A percentile compares a stretch with the other conserved stretches of the same genome.
Evolutionary conservation across 495 filamentous ascomycete species (phyloP).

Genomic region (Penicillium steckii): DNA sequence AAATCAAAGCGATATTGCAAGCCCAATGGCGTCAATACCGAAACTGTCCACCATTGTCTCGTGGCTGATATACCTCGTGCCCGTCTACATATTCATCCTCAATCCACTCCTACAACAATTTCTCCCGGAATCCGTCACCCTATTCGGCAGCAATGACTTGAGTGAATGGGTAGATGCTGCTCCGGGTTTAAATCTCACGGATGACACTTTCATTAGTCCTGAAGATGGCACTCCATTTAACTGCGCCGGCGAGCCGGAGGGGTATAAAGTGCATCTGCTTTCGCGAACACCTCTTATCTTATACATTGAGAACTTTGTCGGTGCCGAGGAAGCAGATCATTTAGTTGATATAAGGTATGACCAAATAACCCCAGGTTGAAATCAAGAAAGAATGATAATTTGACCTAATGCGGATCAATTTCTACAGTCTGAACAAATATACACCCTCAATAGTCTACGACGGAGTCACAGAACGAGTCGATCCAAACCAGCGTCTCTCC

Average conservation of each 20-base stretch:
- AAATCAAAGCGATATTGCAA: background rate
- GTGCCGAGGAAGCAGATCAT: conserved; percentile 45
- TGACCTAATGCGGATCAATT: background rate
- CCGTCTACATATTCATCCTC: conserved; percentile 38
- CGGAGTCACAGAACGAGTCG: conserved; percentile 39
- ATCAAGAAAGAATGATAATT: background rate
- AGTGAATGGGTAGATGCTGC: conserved; percentile 18
- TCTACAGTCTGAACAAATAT: conserved; percentile 49
- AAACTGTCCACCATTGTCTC: conserved; percentile 31
- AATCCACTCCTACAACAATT: conserved; percentile 20
- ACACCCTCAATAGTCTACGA: conserved; percentile 55
- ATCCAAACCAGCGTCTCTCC: conserved; percentile 52
- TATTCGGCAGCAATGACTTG: conserved; percentile 8
- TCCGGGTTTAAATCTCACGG: conserved; percentile 28
- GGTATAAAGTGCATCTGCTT: conserved; percentile 44
- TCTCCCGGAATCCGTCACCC: conserved; percentile 11
- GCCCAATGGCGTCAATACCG: conserved; percentile 24
- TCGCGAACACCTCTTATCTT: conserved; percentile 52
- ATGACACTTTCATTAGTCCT: conserved; percentile 33
- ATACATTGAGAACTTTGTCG: conserved; percentile 57
- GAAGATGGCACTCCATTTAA: conserved; percentile 26
- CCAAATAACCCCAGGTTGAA: background rate
- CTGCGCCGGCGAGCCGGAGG: conserved; percentile 28
- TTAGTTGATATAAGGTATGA: conserved; percentile 50
- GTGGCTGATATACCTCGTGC: conserved; percentile 42